Conservation (phyloP, 1,284 basidiomycete species). For the Boletus hoseneyae region DNA sequence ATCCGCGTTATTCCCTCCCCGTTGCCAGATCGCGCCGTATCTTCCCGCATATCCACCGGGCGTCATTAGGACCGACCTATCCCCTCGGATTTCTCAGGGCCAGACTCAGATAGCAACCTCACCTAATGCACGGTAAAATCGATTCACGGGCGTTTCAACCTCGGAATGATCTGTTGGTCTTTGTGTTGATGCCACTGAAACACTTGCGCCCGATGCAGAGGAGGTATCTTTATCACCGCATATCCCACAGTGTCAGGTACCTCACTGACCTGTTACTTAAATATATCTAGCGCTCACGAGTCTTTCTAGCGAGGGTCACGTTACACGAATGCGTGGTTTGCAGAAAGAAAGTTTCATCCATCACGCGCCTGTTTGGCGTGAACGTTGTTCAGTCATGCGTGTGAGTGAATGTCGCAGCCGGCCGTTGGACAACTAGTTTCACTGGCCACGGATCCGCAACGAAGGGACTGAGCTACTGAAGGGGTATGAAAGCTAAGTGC, state of each 20-base stretch:
- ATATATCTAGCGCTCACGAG: neutral
- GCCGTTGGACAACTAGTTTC: neutral
- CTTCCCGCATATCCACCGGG: neutral
- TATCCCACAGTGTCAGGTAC: constrained; percentile 7
- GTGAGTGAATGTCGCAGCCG: neutral
- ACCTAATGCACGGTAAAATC: neutral
- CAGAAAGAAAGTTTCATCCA: too few relatives aligned
- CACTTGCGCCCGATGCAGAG: neutral
- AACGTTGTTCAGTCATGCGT: neutral
- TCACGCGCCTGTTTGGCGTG: neutral
- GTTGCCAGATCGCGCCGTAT: neutral
- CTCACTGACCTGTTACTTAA: neutral
- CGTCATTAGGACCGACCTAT: constrained; percentile 2
- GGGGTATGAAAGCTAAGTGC: neutral
- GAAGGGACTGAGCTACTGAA: neutral
- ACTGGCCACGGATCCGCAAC: too few relatives aligned
- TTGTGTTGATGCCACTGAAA: constrained; percentile 8
- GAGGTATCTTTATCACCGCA: constrained; percentile 12
- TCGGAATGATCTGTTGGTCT: neutral
- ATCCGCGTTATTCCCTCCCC: neutral
- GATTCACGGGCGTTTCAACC: neutral
- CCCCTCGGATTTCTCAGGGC: constrained; percentile 26
- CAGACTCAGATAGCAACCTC: neutral
- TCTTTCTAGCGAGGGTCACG: too few relatives aligned
- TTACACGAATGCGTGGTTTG: too few relatives aligned